Percentiles rank a stretch among this genome's conserved stretches.
phyloP scores from a whole-genome alignment of 306 rosid genomes.

The Vigna nakashimae region DNA sequence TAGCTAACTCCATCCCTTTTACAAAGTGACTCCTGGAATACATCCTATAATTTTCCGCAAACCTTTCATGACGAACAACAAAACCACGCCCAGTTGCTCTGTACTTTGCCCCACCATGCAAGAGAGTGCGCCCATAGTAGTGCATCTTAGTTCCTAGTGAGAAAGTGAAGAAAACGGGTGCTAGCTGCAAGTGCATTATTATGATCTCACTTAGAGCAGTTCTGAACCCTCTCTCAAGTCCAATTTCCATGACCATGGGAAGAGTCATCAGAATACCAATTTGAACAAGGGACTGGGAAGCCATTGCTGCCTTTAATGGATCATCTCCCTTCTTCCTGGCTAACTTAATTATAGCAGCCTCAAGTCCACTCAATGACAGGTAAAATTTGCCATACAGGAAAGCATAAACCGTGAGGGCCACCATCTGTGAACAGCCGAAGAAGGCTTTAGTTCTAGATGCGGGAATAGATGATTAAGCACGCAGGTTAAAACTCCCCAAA shows the following conservation, averaged over 20 bases:
- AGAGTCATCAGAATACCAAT: conserved; percentile 85
- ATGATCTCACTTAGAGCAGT: conserved; percentile 78
- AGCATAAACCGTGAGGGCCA: conserved; percentile 76
- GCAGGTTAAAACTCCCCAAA: conserved; percentile 26
- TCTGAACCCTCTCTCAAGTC: conserved; percentile 96
- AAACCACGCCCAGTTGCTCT: conserved; percentile 99
- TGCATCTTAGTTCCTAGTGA: conserved; percentile 92
- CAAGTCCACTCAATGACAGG: conserved; percentile 91
- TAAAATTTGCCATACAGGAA: conserved; percentile 89
- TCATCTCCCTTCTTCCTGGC: conserved; percentile 71
- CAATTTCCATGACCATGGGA: conserved; percentile 99
- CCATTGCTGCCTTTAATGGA: conserved; percentile 81
- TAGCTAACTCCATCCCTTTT: conserved; percentile 82
- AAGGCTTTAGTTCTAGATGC: conserved; percentile 41
- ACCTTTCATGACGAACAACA: conserved; percentile 94
- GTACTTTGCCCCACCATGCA: conserved; percentile 96
- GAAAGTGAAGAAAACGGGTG: conserved; percentile 94
- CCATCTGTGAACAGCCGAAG: conserved; percentile 63
- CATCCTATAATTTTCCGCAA: conserved; percentile 88
- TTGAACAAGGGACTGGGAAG: conserved; percentile 90
- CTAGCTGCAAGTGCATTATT: conserved; percentile 93
- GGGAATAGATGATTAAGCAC: conserved; percentile 33
- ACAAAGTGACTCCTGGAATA: conserved; percentile 96
- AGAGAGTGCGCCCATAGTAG: conserved; percentile 89
- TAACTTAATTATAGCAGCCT: conserved; percentile 62